phyloP scores from a whole-genome alignment of 495 filamentous ascomycete species.

The Penicillium paxilli region DNA sequence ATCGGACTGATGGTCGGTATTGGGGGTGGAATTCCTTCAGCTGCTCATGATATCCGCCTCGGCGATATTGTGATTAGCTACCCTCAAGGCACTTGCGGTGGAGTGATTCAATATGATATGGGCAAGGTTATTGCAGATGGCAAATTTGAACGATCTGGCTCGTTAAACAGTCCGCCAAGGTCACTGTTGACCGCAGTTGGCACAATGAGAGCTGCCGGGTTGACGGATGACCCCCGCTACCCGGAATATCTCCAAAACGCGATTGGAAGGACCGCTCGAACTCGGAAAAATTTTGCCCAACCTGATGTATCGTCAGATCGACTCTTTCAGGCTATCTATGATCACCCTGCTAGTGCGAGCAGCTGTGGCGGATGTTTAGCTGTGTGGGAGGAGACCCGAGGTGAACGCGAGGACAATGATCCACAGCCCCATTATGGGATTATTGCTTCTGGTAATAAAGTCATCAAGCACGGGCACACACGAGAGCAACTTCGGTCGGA shows the following conservation, averaged over 20 bases:
- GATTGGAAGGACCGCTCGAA: slow-evolving; percentile 16
- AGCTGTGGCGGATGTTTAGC: neutral
- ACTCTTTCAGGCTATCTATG: neutral
- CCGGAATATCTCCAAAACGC: slow-evolving; percentile 14
- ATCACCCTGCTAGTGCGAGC: neutral
- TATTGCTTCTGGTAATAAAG: slow-evolving; percentile 40
- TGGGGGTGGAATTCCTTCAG: slow-evolving; percentile 14
- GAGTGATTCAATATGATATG: slow-evolving; percentile 13
- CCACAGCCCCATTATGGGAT: slow-evolving; percentile 30
- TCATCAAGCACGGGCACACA: slow-evolving; percentile 23
- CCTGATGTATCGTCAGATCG: neutral
- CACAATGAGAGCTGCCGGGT: slow-evolving; percentile 21
- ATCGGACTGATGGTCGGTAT: slow-evolving; percentile 16
- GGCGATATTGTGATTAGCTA: slow-evolving; percentile 24
- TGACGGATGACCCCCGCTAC: slow-evolving; percentile 14
- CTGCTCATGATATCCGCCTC: slow-evolving; percentile 15
- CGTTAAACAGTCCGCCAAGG: slow-evolving; percentile 29
- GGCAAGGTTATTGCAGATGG: slow-evolving; percentile 19
- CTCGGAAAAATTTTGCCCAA: slow-evolving; percentile 6
- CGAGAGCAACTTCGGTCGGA: slow-evolving; percentile 1
- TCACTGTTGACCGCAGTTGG: slow-evolving; percentile 25
- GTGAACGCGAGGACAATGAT: neutral
- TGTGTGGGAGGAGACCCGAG: neutral
- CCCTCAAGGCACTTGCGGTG: slow-evolving; percentile 9
- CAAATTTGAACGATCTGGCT: slow-evolving; percentile 38